Conservation (phyloP, 805 yeast genomes). For the Yarrowia sp. region DNA sequence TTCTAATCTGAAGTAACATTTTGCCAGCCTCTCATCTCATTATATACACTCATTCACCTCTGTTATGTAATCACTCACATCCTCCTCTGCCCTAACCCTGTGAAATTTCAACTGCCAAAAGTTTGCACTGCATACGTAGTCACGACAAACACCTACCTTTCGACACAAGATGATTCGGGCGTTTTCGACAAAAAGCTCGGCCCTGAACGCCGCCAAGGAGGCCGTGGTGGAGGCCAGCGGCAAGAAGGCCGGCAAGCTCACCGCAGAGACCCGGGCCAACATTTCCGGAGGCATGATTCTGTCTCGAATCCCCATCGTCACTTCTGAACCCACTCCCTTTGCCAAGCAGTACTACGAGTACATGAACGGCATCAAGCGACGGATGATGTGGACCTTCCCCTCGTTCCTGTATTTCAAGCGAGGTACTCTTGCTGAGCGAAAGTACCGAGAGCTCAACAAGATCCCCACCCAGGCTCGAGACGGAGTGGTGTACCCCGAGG, state of each 20-base stretch:
- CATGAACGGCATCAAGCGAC: slow-evolving; percentile 82
- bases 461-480: slow-evolving; percentile 77
- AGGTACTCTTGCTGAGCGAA: slow-evolving; percentile 88
- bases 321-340: slow-evolving; percentile 74
- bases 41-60: too few relatives aligned
- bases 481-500: slow-evolving; percentile 79
- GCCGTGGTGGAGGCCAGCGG: slow-evolving; percentile 11
- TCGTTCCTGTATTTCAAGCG: slow-evolving; percentile 87
- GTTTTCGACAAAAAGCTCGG: slow-evolving; percentile 34
- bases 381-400: slow-evolving; percentile 98
- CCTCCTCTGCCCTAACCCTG: slow-evolving; percentile 20
- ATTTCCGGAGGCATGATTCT: slow-evolving; percentile 59
- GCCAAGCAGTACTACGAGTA: slow-evolving; percentile 80
- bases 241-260: slow-evolving; percentile 31
- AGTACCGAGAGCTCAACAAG: slow-evolving; percentile 73
- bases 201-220: slow-evolving; percentile 34
- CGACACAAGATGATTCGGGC: slow-evolving; percentile 32
- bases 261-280: slow-evolving; percentile 39
- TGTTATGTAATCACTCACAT: too few relatives aligned
- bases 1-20: too few relatives aligned
- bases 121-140: slow-evolving; percentile 19
- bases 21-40: too few relatives aligned
- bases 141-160: not conserved
- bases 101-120: slow-evolving; percentile 21
- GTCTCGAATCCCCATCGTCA: slow-evolving; percentile 83